Evolutionary conservation across 345 rosid genomes (phyloP).

Genomic region (Gossypium turneri): DNA sequence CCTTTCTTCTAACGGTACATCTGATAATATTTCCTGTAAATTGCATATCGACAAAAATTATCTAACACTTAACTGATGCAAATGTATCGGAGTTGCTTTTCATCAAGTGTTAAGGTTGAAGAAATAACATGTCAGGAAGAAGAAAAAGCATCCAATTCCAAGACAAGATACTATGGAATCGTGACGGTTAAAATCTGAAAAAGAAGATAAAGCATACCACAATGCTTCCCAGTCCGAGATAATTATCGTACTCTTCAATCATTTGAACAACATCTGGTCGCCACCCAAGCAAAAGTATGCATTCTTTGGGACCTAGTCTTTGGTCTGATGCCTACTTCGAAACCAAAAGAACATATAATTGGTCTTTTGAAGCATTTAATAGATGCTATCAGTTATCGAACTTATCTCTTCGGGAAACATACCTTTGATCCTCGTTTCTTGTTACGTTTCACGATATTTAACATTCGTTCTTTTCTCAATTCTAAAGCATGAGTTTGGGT

Average conservation of each 20-base stretch:
- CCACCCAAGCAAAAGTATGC: constrained; percentile 91
- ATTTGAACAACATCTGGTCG: constrained; percentile 82
- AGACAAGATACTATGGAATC: neutral
- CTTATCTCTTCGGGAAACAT: constrained; percentile 19
- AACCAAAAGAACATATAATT: constrained; percentile 15
- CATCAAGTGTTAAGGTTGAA: neutral
- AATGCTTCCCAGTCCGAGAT: constrained; percentile 92
- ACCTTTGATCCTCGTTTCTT: constrained; percentile 70
- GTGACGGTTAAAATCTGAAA: neutral
- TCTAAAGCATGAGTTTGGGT: constrained; percentile 38
- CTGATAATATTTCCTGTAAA: constrained; percentile 83
- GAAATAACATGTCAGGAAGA: neutral
- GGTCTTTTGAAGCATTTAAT: constrained; percentile 13
- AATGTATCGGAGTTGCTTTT: neutral
- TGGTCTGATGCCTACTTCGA: constrained; percentile 57
- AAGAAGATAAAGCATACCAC: constrained; percentile 48
- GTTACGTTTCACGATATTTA: constrained; percentile 48
- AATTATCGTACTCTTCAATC: constrained; percentile 87
- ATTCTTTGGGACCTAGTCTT: constrained; percentile 71
- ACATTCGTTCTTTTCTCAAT: constrained; percentile 42
- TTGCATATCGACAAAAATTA: neutral
- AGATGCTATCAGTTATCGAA: constrained; percentile 12
- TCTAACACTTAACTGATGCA: constrained; percentile 1
- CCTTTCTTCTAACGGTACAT: constrained; percentile 80
- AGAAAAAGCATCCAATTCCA: neutral